Conservation (phyloP, 129 eudicot species). For the Flaveria robusta region DNA sequence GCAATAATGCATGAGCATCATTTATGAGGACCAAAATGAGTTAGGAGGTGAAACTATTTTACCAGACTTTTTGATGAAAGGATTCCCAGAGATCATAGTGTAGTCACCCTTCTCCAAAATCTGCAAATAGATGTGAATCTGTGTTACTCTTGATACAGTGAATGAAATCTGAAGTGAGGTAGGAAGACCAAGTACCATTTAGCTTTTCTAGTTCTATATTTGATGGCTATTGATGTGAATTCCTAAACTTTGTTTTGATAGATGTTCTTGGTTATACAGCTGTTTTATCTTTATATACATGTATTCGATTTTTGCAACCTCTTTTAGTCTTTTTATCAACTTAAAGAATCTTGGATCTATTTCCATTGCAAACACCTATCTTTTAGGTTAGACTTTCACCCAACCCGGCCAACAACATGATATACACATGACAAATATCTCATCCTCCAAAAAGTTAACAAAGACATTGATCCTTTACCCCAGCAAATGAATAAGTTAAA, state of each 20-base stretch:
- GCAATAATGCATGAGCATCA: conserved; percentile 25
- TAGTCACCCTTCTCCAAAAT: conserved; percentile 92
- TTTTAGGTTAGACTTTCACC: conserved; percentile 16
- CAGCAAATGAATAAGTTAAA: background rate
- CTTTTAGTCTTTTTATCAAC: background rate
- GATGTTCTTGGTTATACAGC: background rate
- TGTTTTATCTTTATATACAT: conserved; percentile 4
- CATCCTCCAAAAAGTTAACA: background rate
- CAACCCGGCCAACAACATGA: conserved; percentile 11
- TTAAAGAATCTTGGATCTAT: conserved; percentile 9
- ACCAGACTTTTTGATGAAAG: conserved; percentile 92
- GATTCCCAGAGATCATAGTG: conserved; percentile 74
- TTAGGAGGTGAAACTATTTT: conserved; percentile 21
- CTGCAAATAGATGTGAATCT: conserved; percentile 40
- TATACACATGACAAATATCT: background rate
- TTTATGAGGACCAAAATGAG: conserved; percentile 1
- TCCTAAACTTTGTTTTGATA: background rate
- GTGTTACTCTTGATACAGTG: conserved; percentile 23
- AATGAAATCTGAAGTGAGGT: conserved; percentile 7
- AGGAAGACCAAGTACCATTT: background rate
- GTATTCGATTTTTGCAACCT: conserved; percentile 18
- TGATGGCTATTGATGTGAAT: background rate
- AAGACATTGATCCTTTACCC: background rate
- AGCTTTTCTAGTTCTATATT: background rate
- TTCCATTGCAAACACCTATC: conserved; percentile 1